phyloP scores from a whole-genome alignment of 2,329 filamentous ascomycete species.

The Microsporum canis region DNA sequence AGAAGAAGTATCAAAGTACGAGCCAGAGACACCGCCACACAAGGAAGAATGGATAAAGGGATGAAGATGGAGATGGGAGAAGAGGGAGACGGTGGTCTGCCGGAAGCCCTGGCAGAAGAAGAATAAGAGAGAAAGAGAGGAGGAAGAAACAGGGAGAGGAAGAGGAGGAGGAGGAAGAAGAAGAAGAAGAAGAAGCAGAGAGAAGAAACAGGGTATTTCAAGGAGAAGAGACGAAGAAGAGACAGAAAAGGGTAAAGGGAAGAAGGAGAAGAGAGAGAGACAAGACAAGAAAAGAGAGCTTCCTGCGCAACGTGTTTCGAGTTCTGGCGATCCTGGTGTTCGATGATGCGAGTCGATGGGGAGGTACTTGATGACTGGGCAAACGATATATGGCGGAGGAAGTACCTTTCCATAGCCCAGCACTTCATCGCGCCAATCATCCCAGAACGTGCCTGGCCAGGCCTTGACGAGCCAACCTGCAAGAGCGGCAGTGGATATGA shows the following conservation, averaged over 20 bases:
- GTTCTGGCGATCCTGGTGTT: background rate
- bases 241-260: background rate
- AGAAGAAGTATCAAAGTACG: no score
- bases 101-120: background rate
- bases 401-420: background rate
- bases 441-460: conserved; percentile 5
- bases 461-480: background rate
- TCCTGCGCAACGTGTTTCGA: conserved; percentile 3
- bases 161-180: background rate
- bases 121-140: background rate
- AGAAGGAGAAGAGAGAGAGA: background rate
- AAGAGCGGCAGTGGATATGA: no score
- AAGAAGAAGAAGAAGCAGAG: background rate
- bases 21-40: no score
- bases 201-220: background rate
- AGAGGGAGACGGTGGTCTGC: background rate
- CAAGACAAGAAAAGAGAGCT: background rate
- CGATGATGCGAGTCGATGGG: background rate
- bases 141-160: background rate
- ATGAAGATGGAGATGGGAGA: background rate
- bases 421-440: conserved; percentile 5
- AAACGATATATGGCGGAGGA: background rate
- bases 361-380: background rate
- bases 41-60: background rate
- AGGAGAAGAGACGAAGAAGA: background rate